A percentile compares a stretch with the other conserved stretches of the same genome.
phyloP scores from a whole-genome alignment of 192 early-diverging fungal species.

The Mortierella antarctica region DNA sequence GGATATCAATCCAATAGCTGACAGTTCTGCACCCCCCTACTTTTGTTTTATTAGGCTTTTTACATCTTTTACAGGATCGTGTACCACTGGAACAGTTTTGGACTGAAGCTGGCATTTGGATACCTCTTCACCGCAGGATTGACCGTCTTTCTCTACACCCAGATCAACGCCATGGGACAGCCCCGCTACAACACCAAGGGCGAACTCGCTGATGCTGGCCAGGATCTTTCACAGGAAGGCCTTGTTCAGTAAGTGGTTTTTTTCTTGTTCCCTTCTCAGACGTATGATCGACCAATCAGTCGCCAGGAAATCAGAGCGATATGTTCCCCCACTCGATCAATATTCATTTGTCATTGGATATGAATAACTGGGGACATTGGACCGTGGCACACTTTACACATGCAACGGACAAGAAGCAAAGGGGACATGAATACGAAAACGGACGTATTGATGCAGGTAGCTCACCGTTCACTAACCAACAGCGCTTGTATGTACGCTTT shows the following conservation, averaged over 20 bases:
- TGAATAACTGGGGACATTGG: slow-evolving; percentile 37
- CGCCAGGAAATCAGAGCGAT: slow-evolving; percentile 15
- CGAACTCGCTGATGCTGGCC: slow-evolving; percentile 53
- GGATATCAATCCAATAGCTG: neutral
- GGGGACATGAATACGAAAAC: no score
- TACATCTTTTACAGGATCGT: slow-evolving; percentile 67
- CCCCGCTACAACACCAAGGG: slow-evolving; percentile 59
- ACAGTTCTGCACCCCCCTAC: neutral
- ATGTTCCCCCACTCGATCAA: slow-evolving; percentile 33
- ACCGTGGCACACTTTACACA: slow-evolving; percentile 32
- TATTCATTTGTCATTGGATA: slow-evolving; percentile 50
- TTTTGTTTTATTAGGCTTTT: slow-evolving; percentile 45
- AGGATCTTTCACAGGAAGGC: slow-evolving; percentile 66
- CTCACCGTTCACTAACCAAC: no score
- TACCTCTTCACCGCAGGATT: slow-evolving; percentile 59
- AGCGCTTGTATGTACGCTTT: slow-evolving; percentile 3
- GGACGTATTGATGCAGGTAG: no score
- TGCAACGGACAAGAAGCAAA: neutral
- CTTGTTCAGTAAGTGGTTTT: slow-evolving; percentile 58
- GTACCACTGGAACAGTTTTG: slow-evolving; percentile 63
- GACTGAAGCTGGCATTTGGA: slow-evolving; percentile 51
- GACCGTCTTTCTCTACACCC: slow-evolving; percentile 59
- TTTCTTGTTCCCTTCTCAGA: neutral
- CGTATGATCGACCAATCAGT: neutral
- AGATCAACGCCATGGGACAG: slow-evolving; percentile 57